A percentile compares a stretch with the other conserved stretches of the same genome.
Evolutionary conservation across 1,284 basidiomycete species (phyloP).

Genomic region (Lentinus polychrous): DNA sequence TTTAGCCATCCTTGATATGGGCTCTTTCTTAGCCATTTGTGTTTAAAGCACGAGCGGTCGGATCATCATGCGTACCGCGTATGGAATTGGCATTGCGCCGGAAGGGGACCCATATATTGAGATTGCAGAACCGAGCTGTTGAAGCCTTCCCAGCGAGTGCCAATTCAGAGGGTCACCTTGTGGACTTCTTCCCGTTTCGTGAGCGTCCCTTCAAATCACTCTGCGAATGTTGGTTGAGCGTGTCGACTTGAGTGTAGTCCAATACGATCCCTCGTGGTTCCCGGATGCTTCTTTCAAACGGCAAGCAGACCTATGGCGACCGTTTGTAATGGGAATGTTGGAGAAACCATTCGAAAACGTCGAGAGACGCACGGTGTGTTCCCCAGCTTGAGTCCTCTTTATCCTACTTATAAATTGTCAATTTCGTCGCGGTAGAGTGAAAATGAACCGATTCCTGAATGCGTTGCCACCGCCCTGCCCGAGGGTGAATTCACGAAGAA

Average conservation of each 20-base stretch:
- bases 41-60: constrained; percentile 14
- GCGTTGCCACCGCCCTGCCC: neutral
- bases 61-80: constrained; percentile 19
- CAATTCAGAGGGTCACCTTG: constrained; percentile 16
- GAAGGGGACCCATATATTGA: constrained; percentile 17
- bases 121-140: constrained; percentile 15
- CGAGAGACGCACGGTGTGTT: constrained; percentile 13
- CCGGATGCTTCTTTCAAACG: constrained; percentile 20
- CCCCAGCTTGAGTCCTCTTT: constrained; percentile 6
- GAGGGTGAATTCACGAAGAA: neutral
- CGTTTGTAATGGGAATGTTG: constrained; percentile 7
- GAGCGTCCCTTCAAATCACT: constrained; percentile 4
- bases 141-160: constrained; percentile 12
- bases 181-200: constrained; percentile 21
- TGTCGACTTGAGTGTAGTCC: constrained; percentile 6
- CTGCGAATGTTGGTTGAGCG: no score
- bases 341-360: constrained; percentile 13
- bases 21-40: neutral
- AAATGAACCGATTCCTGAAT: neutral
- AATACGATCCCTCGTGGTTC: constrained; percentile 21
- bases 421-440: neutral
- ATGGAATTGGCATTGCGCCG: constrained; percentile 18
- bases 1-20: no score
- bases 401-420: constrained; percentile 13
- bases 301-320: constrained; percentile 14